Conservation (phyloP, 345 rosid genomes). For the Hevea brasiliensis region DNA sequence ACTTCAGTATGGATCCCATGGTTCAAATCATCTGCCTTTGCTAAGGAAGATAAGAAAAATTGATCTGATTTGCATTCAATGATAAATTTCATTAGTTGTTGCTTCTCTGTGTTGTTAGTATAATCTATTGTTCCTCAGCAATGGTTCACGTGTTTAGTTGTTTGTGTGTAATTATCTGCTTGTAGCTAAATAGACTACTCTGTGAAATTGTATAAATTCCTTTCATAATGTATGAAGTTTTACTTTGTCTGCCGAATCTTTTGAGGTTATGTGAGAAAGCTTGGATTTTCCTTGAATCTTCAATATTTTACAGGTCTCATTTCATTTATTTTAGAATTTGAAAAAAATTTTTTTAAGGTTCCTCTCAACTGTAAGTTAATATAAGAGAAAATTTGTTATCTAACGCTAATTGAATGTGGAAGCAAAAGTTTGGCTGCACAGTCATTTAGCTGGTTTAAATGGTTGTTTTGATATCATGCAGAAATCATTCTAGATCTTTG, state of each 20-base stretch:
- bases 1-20: slow-evolving; percentile 95
- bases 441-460: no score
- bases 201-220: slow-evolving; percentile 7
- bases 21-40: slow-evolving; percentile 54
- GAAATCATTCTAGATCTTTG: no score
- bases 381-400: no score
- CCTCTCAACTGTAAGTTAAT: no score
- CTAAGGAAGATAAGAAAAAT: slow-evolving; percentile 17
- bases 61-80: slow-evolving; percentile 6
- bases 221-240: neutral
- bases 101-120: neutral
- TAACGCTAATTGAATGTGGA: no score
- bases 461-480: no score
- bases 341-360: no score
- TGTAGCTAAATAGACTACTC: slow-evolving; percentile 9
- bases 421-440: no score
- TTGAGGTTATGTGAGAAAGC: no score
- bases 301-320: no score
- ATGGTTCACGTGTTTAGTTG: neutral
- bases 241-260: neutral
- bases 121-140: slow-evolving; percentile 9
- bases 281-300: no score
- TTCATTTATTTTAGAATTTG: no score
- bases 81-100: neutral
- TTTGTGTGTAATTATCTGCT: neutral